Conservation (phyloP, 2,329 filamentous ascomycete genomes). For the Davidsoniella neocaledoniae region DNA sequence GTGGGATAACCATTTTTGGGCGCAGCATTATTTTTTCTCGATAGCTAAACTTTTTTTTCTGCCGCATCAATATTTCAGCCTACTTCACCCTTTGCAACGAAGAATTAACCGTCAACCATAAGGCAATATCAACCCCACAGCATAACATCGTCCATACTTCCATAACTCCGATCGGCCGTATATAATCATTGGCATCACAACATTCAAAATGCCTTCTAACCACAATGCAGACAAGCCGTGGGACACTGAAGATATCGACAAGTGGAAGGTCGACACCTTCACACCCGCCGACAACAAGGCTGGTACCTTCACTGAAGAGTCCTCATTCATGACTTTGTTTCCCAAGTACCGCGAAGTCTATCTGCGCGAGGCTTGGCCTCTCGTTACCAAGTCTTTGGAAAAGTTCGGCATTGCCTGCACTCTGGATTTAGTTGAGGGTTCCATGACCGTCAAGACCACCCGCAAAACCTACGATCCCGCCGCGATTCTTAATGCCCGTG, state of each 20-base stretch:
- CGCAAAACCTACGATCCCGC: constrained; percentile 83
- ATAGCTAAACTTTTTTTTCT: constrained; percentile 13
- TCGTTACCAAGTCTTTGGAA: constrained; percentile 73
- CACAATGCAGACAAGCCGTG: constrained; percentile 82
- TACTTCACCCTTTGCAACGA: neutral
- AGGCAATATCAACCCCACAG: neutral
- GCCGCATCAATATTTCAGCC: constrained; percentile 5
- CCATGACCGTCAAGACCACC: constrained; percentile 93
- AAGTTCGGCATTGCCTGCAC: constrained; percentile 80
- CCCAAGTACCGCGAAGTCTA: constrained; percentile 95
- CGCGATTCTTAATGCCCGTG: constrained; percentile 80
- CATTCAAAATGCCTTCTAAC: constrained; percentile 57
- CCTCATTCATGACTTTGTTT: constrained; percentile 72
- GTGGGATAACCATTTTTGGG: neutral
- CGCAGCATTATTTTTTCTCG: constrained; percentile 4
- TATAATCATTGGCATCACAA: neutral
- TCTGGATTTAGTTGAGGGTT: constrained; percentile 85
- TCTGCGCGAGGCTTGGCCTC: constrained; percentile 80
- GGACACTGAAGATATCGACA: constrained; percentile 95
- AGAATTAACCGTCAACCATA: neutral
- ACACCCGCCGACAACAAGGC: constrained; percentile 69
- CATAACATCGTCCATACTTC: neutral
- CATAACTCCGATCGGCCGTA: neutral
- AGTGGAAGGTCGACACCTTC: constrained; percentile 86
- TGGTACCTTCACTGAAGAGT: constrained; percentile 84